Conservation (phyloP, 2,329 filamentous ascomycete species). For the Bipolaris oryzae region DNA sequence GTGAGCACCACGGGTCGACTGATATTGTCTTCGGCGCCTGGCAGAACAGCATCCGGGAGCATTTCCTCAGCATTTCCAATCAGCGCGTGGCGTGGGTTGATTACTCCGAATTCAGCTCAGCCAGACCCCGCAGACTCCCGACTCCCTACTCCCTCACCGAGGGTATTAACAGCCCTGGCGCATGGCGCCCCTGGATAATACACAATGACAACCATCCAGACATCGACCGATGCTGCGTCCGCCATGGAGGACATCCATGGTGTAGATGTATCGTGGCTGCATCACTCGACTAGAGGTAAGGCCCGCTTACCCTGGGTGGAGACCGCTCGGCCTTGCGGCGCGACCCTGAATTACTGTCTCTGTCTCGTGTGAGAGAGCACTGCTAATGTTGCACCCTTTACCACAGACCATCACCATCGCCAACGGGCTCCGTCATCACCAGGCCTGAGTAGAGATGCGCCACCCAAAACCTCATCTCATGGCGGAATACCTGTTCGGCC, state of each 20-base stretch:
- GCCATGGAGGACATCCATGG: slow-evolving; percentile 80
- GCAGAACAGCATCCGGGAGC: slow-evolving; percentile 12
- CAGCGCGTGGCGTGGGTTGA: slow-evolving; percentile 25
- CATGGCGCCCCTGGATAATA: slow-evolving; percentile 35
- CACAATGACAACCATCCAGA: slow-evolving; percentile 32
- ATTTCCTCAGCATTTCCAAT: slow-evolving; percentile 26
- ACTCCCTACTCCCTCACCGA: slow-evolving; percentile 24
- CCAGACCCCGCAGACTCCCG: slow-evolving; percentile 38
- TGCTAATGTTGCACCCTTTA: slow-evolving; percentile 24
- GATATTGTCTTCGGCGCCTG: slow-evolving; percentile 3
- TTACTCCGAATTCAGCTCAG: slow-evolving; percentile 10
- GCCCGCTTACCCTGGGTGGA: slow-evolving; percentile 36
- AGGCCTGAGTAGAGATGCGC: slow-evolving; percentile 40
- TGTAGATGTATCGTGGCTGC: slow-evolving; percentile 90
- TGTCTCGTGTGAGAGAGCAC: slow-evolving; percentile 8
- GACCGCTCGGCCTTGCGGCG: slow-evolving; percentile 28
- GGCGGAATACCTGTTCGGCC: slow-evolving; percentile 33
- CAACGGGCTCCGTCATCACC: slow-evolving; percentile 46
- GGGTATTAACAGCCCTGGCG: slow-evolving; percentile 18
- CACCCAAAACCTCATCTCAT: slow-evolving; percentile 45
- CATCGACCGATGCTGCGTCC: slow-evolving; percentile 26
- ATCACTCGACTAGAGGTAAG: slow-evolving; percentile 81
- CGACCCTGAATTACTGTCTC: slow-evolving; percentile 3
- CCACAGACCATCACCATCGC: slow-evolving; percentile 46
- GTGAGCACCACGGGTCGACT: slow-evolving; percentile 14